These are phyloP conservation scores for Sistotremastrum niveocremeum DNA, from an alignment of 768 basidiomycete species.

Conservation along the genomic window DNA sequence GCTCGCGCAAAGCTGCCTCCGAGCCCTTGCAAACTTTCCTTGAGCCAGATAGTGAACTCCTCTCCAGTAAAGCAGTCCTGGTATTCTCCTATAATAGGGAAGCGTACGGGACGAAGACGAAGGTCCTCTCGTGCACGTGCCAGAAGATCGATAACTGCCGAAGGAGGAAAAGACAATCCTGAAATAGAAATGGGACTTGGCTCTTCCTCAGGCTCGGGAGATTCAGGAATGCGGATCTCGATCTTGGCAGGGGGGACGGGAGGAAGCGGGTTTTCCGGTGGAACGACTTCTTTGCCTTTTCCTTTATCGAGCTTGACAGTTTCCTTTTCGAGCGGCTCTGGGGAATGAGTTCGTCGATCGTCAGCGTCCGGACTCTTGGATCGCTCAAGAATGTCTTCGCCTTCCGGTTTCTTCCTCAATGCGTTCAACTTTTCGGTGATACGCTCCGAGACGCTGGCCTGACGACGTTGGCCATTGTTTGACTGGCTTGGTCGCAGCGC, in stretches of 20 bases:
- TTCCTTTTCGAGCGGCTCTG: neutral
- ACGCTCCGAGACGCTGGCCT: constrained; percentile 75
- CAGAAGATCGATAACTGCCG: constrained; percentile 56
- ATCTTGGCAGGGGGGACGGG: constrained; percentile 29
- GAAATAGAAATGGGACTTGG: constrained; percentile 56
- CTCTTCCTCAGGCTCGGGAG: constrained; percentile 25
- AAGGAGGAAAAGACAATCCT: constrained; percentile 53
- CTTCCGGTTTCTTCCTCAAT: constrained; percentile 44
- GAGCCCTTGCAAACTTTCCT: constrained; percentile 63
- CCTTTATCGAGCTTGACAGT: constrained; percentile 62
- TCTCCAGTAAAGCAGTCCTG: constrained; percentile 80
- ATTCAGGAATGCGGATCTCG: constrained; percentile 16
- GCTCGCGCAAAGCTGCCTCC: constrained; percentile 67
- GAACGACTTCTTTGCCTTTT: constrained; percentile 54
- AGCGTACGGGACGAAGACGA: constrained; percentile 54
- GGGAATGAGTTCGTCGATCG: constrained; percentile 10
- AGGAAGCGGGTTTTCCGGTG: constrained; percentile 28
- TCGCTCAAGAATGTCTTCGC: constrained; percentile 14
- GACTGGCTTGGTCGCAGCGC: constrained; percentile 52
- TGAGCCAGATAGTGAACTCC: constrained; percentile 78
- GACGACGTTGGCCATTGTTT: constrained; percentile 20
- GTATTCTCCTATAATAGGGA: constrained; percentile 76
- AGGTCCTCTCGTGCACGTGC: constrained; percentile 58
- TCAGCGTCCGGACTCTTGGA: constrained; percentile 9
- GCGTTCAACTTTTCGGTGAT: constrained; percentile 74